Evolutionary conservation across 345 rosid species (phyloP), one percentile per base, ranked within the genome.

Genomic region (Pseudoturritis turrita): DNA sequence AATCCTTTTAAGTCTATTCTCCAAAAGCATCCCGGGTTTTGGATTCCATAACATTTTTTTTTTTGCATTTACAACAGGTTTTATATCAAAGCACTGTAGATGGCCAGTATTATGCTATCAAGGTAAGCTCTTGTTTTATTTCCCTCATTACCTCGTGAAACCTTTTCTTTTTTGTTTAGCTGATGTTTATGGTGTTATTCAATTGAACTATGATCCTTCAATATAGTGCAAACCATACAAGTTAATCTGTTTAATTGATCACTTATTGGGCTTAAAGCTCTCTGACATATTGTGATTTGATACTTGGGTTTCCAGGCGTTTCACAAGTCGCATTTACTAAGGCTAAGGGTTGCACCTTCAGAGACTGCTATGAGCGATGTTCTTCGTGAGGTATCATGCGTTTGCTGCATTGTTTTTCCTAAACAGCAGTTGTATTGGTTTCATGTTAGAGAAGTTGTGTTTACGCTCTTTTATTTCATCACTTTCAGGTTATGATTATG

Each of bases 301-400:
- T 12, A 59, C 58, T 72, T 68, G 70, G 47, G 63, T 39, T 69
- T 80, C 35, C 78, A 95, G 99, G 94, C 98, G 44, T 95, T 95
- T 77, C 98, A 89, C 68, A 91, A 91, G 85, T 95, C 99, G 29
- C 96, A 95, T 78, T 80, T 95, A 37, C 72, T 79, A 63, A 91
- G 88, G 85, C 80, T 83, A 80, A 87, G 96, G 18, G 99, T 95
- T 76, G 92, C 88, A 68, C 99, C 99, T 73, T 95, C 96, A 50
- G 99, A 95, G 86, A 95, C 97, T 50, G 98, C 99, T 72, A 95
- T 95, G 99, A 83, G 87, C 26, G 99, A 95, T 80, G 99, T 95
- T 68, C 86, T 86, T 71, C 90, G 99, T 31, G 98, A 95, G 91
- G 99, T 95, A 87, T 50, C 55, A 15, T 45, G n/a, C 18, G 9